Conservation (phyloP, 2,329 filamentous ascomycete species). For the Rhynchosporium graminicola region DNA sequence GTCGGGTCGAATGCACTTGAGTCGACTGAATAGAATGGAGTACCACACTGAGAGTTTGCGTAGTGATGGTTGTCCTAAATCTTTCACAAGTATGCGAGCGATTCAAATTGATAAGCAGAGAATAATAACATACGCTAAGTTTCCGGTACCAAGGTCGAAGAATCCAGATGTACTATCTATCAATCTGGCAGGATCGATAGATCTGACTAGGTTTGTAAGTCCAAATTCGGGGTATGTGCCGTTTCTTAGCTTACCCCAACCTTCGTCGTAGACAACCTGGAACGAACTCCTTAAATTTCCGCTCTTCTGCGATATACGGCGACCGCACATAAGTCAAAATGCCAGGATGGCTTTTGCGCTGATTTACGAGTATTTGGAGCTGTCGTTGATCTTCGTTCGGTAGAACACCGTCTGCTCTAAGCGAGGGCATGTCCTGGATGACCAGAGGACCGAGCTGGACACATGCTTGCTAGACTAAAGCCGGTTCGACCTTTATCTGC, state of each 20-base stretch:
- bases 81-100: slow-evolving; percentile 11
- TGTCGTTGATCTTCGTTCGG: slow-evolving; percentile 51
- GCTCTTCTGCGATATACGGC: neutral
- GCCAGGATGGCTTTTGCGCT: slow-evolving; percentile 51
- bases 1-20: slow-evolving; percentile 57
- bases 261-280: slow-evolving; percentile 69
- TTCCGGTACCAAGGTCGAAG: slow-evolving; percentile 67
- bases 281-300: neutral
- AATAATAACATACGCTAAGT: slow-evolving; percentile 49
- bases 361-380: slow-evolving; percentile 46
- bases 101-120: slow-evolving; percentile 28
- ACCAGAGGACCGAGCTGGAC: slow-evolving; percentile 46
- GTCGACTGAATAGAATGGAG: slow-evolving; percentile 63
- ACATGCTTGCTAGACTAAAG: slow-evolving; percentile 27
- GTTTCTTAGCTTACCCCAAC: slow-evolving; percentile 62
- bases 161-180: slow-evolving; percentile 66
- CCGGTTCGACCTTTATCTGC: slow-evolving; percentile 17
- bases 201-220: slow-evolving; percentile 55
- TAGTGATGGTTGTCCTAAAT: slow-evolving; percentile 68
- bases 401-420: slow-evolving; percentile 37
- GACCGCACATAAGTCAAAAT: slow-evolving; percentile 63
- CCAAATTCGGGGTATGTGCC: slow-evolving; percentile 54
- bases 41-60: slow-evolving; percentile 68
- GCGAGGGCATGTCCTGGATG: slow-evolving; percentile 71
- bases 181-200: slow-evolving; percentile 63